Base-by-base conservation (phyloP, 2,329 filamentous ascomycete species). In the Metarhizium anisopliae region DNA sequence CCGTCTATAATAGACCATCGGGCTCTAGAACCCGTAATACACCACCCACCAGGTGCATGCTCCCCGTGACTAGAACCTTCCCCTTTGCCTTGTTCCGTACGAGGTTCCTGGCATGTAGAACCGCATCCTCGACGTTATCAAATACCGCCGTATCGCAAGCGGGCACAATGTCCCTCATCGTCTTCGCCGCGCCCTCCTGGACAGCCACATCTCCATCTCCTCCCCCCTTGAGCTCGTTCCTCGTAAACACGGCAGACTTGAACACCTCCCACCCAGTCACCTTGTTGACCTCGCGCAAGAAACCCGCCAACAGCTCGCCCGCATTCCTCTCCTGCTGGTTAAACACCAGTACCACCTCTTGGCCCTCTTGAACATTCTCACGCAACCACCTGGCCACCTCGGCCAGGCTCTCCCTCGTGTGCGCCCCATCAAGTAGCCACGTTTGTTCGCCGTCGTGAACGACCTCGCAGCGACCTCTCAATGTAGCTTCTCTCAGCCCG, bases 241-340 rank as follows among this genome's bases (percentile, higher is more conserved):
- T 86, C 56, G 88, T 90, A 69, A 96, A 95, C 6, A 95, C 75
- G 11, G 85, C 90, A 58, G 88, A 80, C 2, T 81, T 80, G 67
- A 96, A 95, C 0, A 74, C 59, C 70, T 64, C 54, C 2, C 45
- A 71, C 63, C 54, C 77, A 51, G 56, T 72, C 64, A 55, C 71
- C 59, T 50, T 69, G 64, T 53, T 52, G 11, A 89, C 73, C 2
- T 81, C 82, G 10, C 74, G 67, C 55, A 90, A 76, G 2, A 96
- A 74, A 0, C 78, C 78, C 36, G 72, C 72, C 2, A 93, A 80
- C 1, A 95, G 77, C 16, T 80, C 75, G 4, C 75, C 72, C 5
- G 89, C 88, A 65, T 96, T 85, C 36, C 91, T 83, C 10, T 90
- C 90, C 66, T 96, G 90, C 70, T 96, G 93, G 70, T 96, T 96